Conservation (phyloP, 139 green algal genomes). For the Desmodesmus armatus region DNA sequence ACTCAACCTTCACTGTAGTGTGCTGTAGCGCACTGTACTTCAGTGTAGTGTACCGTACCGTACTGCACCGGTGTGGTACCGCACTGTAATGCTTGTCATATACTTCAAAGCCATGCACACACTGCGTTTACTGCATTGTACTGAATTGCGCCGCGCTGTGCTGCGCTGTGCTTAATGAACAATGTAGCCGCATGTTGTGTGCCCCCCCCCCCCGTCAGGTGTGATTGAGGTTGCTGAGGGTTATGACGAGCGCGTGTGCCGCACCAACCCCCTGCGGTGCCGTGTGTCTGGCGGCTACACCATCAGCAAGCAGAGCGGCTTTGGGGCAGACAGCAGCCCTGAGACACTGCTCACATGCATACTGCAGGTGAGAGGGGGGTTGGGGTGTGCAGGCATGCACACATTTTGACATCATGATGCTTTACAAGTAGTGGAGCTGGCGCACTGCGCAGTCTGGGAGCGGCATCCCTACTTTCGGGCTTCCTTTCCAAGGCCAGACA, state of each 20-base stretch:
- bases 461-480: no score
- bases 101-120: no score
- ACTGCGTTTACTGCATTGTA: no score
- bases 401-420: no score
- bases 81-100: neutral
- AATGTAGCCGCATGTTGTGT: constrained; percentile 2
- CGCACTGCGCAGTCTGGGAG: no score
- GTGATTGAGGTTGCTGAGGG: constrained; percentile 38
- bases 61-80: neutral
- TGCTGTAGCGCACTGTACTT: no score
- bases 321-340: neutral
- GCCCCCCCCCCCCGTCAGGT: neutral
- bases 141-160: no score
- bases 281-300: constrained; percentile 54
- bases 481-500: no score
- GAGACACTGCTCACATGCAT: constrained; percentile 57
- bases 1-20: no score
- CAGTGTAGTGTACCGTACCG: neutral
- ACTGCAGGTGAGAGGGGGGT: constrained; percentile 39
- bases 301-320: constrained; percentile 38
- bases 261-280: constrained; percentile 40
- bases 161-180: no score
- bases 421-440: no score
- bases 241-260: neutral
- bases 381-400: neutral